These are phyloP conservation scores for Geoglossum cookeanum DNA, from an alignment of 2,329 filamentous ascomycete genomes.

Conservation along the genomic window DNA sequence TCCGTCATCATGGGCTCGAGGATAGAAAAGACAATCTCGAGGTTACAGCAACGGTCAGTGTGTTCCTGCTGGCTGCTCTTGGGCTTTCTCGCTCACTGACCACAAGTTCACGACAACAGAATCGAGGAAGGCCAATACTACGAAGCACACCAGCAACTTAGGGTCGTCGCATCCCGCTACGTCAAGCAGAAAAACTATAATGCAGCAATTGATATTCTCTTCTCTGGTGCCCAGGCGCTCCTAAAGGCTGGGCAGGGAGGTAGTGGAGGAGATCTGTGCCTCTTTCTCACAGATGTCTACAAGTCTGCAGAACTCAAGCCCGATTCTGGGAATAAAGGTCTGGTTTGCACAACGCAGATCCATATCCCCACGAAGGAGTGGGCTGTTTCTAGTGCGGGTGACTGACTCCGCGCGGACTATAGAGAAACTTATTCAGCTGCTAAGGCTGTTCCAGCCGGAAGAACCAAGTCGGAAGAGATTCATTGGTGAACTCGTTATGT, in stretches of 20 bases:
- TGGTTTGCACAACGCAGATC: slow-evolving; percentile 7
- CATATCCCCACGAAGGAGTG: neutral
- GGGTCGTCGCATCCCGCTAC: slow-evolving; percentile 85
- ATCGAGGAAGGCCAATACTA: slow-evolving; percentile 88
- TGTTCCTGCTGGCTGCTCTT: neutral
- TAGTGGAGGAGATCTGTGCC: slow-evolving; percentile 74
- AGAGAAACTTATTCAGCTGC: slow-evolving; percentile 51
- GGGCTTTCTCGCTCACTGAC: slow-evolving; percentile 5
- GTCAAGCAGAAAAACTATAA: slow-evolving; percentile 71
- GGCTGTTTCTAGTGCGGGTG: neutral
- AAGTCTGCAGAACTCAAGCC: slow-evolving; percentile 65
- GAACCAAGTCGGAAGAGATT: slow-evolving; percentile 91
- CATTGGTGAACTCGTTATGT: slow-evolving; percentile 66
- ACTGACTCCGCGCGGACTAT: slow-evolving; percentile 6
- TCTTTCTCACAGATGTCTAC: slow-evolving; percentile 81
- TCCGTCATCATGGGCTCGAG: slow-evolving; percentile 26
- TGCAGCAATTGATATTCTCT: slow-evolving; percentile 73
- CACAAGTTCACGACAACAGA: slow-evolving; percentile 24
- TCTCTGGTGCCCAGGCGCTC: slow-evolving; percentile 64
- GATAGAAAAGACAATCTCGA: slow-evolving; percentile 52
- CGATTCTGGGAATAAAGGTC: slow-evolving; percentile 54
- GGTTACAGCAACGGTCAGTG: slow-evolving; percentile 56
- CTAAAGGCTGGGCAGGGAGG: slow-evolving; percentile 86
- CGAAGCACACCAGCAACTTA: slow-evolving; percentile 95
- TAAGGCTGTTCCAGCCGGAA: slow-evolving; percentile 60